Evolutionary conservation across 176 grass and related monocot species (phyloP).

Genomic region (Areca catechu): DNA sequence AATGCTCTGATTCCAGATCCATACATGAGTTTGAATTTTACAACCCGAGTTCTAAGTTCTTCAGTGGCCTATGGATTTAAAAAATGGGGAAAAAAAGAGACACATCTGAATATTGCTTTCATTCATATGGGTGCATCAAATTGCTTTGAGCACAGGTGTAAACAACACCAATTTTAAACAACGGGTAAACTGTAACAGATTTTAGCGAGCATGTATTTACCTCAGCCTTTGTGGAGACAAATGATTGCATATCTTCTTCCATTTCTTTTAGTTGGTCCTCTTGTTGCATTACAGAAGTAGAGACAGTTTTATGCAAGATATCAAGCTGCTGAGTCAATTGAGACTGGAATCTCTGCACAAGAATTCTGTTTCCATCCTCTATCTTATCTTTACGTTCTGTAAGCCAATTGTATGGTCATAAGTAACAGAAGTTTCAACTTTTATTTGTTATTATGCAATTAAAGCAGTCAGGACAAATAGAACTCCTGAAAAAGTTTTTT

Average conservation of each 20-base stretch:
- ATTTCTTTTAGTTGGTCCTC: slow-evolving; percentile 87
- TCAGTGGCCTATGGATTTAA: slow-evolving; percentile 48
- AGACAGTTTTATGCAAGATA: slow-evolving; percentile 83
- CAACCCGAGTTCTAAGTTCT: slow-evolving; percentile 57
- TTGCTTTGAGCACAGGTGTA: no score
- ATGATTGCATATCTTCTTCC: slow-evolving; percentile 91
- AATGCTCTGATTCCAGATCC: slow-evolving; percentile 67
- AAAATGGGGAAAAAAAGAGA: slow-evolving; percentile 10
- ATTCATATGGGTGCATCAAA: no score
- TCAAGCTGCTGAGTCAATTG: slow-evolving; percentile 82
- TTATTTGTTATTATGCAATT: no score
- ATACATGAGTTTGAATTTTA: slow-evolving; percentile 65
- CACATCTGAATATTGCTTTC: no score
- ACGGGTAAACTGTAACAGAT: no score
- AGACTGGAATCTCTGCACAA: slow-evolving; percentile 77
- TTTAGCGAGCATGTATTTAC: slow-evolving; percentile 19
- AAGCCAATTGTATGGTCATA: slow-evolving; percentile 15
- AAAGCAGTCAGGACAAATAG: no score
- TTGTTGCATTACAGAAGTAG: slow-evolving; percentile 76
- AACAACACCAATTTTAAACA: no score
- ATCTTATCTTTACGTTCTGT: slow-evolving; percentile 87
- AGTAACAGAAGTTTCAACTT: neutral
- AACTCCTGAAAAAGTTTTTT: neutral
- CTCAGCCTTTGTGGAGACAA: slow-evolving; percentile 86
- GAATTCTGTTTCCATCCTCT: slow-evolving; percentile 84